Percentiles rank a stretch among this genome's conserved stretches.
Evolutionary conservation across 441 rosid genomes (phyloP).

Genomic region (Gossypium trilobum): DNA sequence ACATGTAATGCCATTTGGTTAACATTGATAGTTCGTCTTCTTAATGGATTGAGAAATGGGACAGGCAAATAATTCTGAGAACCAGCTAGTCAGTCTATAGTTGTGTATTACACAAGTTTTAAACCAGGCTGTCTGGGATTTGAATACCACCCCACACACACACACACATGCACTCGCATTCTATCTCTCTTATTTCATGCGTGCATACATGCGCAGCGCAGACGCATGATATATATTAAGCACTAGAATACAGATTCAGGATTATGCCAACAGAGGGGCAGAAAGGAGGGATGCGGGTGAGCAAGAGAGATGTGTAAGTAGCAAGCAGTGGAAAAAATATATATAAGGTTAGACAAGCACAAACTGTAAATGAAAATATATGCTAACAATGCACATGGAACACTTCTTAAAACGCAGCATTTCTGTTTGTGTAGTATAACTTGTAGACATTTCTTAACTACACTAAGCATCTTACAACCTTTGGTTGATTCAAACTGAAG

Average conservation of each 20-base stretch:
- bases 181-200: neutral
- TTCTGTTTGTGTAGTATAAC: conserved; percentile 11
- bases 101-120: neutral
- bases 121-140: neutral
- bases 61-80: neutral
- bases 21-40: neutral
- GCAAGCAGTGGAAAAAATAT: neutral
- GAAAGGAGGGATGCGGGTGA: neutral
- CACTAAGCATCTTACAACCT: conserved; percentile 16
- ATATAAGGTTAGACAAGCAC: neutral
- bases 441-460: conserved; percentile 1
- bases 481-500: conserved; percentile 16
- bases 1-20: neutral
- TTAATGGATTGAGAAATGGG: neutral
- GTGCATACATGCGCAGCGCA: neutral
- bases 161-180: neutral
- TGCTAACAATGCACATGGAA: neutral
- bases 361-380: neutral
- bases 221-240: neutral
- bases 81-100: neutral
- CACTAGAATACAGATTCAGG: neutral
- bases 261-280: neutral
- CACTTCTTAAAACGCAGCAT: neutral
- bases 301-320: no score
- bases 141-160: neutral